These are phyloP conservation scores for Ophiostoma pallidulum DNA, from an alignment of 2,329 filamentous ascomycete genomes.

Conservation along the genomic window DNA sequence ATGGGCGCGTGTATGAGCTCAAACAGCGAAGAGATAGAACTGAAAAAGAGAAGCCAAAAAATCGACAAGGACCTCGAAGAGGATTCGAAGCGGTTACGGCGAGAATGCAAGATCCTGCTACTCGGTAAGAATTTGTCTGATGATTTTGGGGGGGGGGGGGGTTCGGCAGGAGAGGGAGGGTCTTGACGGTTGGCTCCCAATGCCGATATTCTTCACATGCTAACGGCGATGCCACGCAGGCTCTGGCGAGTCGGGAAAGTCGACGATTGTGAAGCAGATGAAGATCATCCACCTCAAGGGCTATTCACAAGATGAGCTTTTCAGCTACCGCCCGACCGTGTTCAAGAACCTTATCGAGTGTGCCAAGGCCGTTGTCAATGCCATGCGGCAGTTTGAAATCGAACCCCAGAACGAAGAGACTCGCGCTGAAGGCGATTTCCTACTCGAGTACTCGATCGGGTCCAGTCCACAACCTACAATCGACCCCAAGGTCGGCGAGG, in stretches of 20 bases:
- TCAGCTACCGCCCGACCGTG: conserved; percentile 88
- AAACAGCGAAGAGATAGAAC: conserved; percentile 74
- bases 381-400: conserved; percentile 87
- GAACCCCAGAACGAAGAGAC: conserved; percentile 64
- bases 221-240: conserved; percentile 42
- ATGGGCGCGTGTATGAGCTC: conserved; percentile 96
- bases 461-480: conserved; percentile 81
- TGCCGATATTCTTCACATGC: neutral
- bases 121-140: conserved; percentile 62
- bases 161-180: too few species aligned
- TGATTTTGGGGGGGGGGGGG: too few species aligned
- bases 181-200: too few species aligned
- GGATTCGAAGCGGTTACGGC: conserved; percentile 80
- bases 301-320: conserved; percentile 87
- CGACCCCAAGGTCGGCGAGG: conserved; percentile 69
- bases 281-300: conserved; percentile 99
- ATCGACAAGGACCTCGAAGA: conserved; percentile 93
- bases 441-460: conserved; percentile 82
- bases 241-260: conserved; percentile 97
- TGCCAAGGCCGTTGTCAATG: conserved; percentile 82
- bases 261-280: conserved; percentile 99
- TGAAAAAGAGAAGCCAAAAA: conserved; percentile 92
- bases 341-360: conserved; percentile 98
- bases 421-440: conserved; percentile 64
- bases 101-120: conserved; percentile 97